Evolutionary conservation across 2,329 filamentous ascomycete species (phyloP).

Genomic region (Fusarium sp.): DNA sequence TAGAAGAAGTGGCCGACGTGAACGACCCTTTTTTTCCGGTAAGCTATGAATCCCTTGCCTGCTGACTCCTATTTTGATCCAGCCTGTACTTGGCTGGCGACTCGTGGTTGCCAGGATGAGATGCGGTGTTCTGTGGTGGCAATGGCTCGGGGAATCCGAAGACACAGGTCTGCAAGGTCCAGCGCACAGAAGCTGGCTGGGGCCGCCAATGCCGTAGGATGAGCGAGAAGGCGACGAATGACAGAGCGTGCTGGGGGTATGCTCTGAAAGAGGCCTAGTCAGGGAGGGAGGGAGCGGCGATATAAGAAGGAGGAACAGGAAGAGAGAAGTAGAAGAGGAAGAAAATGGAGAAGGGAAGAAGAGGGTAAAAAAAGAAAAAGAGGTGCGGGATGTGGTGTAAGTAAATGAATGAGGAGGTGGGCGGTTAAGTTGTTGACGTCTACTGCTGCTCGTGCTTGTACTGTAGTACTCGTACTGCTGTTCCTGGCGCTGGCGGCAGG

Average conservation of each 20-base stretch:
- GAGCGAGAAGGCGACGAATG: slow-evolving; percentile 37
- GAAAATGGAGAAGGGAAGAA: slow-evolving; percentile 13
- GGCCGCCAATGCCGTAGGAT: slow-evolving; percentile 38
- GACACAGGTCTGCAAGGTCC: slow-evolving; percentile 41
- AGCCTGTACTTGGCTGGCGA: slow-evolving; percentile 26
- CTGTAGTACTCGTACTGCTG: slow-evolving; percentile 26
- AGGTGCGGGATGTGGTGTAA: slow-evolving; percentile 32
- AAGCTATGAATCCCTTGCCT: slow-evolving; percentile 20
- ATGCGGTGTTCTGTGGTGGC: slow-evolving; percentile 45
- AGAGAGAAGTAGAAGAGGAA: neutral
- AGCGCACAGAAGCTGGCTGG: slow-evolving; percentile 41
- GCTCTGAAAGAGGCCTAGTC: slow-evolving; percentile 25
- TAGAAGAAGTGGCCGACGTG: slow-evolving; percentile 36
- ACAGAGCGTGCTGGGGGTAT: slow-evolving; percentile 34
- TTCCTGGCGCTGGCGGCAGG: slow-evolving; percentile 35
- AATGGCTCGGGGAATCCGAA: slow-evolving; percentile 46
- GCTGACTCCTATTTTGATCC: slow-evolving; percentile 26
- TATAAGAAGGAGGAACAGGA: slow-evolving; percentile 3
- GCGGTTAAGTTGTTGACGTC: slow-evolving; percentile 39
- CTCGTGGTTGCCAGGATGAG: slow-evolving; percentile 42
- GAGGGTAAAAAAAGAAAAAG: slow-evolving; percentile 6
- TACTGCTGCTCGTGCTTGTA: neutral
- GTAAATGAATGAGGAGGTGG: slow-evolving; percentile 34
- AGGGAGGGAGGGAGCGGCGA: slow-evolving; percentile 11
- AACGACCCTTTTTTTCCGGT: slow-evolving; percentile 24